Evolutionary conservation across 1,139 yeast species (phyloP), one percentile per base, ranked within the genome.

Genomic region (Schwanniomyces etchellsii): DNA sequence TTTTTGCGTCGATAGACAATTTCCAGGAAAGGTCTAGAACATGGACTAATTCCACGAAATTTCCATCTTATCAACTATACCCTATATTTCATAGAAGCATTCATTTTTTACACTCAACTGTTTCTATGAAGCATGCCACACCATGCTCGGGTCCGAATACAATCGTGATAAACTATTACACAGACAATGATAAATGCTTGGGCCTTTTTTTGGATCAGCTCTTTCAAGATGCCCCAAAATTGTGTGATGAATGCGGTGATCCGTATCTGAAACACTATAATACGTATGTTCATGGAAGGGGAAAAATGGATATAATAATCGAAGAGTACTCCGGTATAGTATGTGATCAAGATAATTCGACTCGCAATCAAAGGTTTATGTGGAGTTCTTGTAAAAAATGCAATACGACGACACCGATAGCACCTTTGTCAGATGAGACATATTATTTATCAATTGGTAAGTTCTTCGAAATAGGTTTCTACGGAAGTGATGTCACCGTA

Each of bases 401-500:
- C 52, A 73, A 77, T 13, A 72, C 69, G 28, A 69, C 82, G 0
- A 80, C 95, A 3, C 94, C 96, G 0, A 78, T 84, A 10, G 61
- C 79, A 15, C 84, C 86, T n/a, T 77, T 93, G 82, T 82, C 85
- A 44, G 91, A 86, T 32, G 81, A 81, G 17, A 80, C 96, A 0
- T 89, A 94, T 80, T 86, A 81, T 47, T 79, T 81, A 40, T 89
- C 97, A 0, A 78, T 93, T 52, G 98, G 98, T 0, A 93, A 91
- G 49, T 93, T 84, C 48, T 64, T 93, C 27, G 97, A 93, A 55
- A 60, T 89, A 16, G 67, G 82, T 24, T 89, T 88, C 49, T 88
- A 94, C 82, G 86, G 94, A 30, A 55, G 60, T 20, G 56, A 61
- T 34, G 63, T 67, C 52, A 60, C 69, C 17, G 28, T 44, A 18